Base-by-base conservation (phyloP, 2,329 filamentous ascomycete species). In the Claviceps pazoutovae region DNA sequence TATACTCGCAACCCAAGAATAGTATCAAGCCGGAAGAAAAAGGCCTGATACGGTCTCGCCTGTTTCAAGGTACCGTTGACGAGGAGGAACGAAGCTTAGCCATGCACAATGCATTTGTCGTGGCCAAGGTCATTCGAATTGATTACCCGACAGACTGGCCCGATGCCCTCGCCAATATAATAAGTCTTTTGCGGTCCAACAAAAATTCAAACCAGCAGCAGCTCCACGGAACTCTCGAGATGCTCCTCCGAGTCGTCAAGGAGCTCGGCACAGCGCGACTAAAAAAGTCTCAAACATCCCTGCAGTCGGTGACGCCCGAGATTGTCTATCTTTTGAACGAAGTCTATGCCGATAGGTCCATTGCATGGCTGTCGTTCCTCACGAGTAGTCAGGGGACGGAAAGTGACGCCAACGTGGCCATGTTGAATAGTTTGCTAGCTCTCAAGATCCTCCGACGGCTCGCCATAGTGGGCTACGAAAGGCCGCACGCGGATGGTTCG, bases 141-240 rank as follows among this genome's bases (percentile, higher is more conserved):
- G 93, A 97, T 65, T 97, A 87, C 65, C 91, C 91, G 1, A 72
- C 79, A 49, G 86, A 95, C 54, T 98, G 93, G 93, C 78, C 80
- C 1, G 74, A 80, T 46, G 77, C 78, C 19, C 66, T 85, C 43
- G 67, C 74, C 16, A 73, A 66, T n/a, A 66, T 91, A 8, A 78
- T 87, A 47, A 70, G 75, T 26, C 71, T 84, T 30, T 74, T 95
- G 37, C 81, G 85, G 51, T 64, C 64, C 1, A 60, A 59, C 36
- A 61, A 58, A 51, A 70, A 76, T 53, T 74, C 75, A 8, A 80
- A 83, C 57, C 79, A 80, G 44, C 62, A 83, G 13, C 82, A 85
- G 51, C 78, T 95, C 2, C 75, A 80, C 23, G 82, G 89, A 47
- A 78, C 82, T 7, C 75, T 97, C 44, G 74, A 88, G 50, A 81